phyloP scores from a whole-genome alignment of 176 grass and related monocot genomes.

The Chrysopogon serrulatus region DNA sequence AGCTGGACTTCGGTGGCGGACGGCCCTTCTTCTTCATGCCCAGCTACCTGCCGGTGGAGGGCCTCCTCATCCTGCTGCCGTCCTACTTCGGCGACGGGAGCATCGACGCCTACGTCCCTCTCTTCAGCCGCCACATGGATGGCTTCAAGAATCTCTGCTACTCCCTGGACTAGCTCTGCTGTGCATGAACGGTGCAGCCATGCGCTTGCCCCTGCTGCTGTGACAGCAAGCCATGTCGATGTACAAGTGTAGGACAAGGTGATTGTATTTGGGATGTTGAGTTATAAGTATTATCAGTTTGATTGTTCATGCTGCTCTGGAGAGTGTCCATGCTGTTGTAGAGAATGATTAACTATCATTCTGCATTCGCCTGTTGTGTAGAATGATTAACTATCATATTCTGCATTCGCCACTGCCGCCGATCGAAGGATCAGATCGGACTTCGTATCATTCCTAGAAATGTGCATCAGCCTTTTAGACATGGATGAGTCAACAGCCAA shows the following conservation, averaged over 20 bases:
- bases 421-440: neutral
- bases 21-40: constrained; percentile 1
- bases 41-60: neutral
- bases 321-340: no score
- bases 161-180: neutral
- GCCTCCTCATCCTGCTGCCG: no score
- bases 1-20: neutral
- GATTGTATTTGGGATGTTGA: neutral
- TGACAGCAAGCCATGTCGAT: neutral
- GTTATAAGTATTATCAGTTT: no score
- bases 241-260: neutral
- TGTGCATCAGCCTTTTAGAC: neutral
- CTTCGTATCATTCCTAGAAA: neutral
- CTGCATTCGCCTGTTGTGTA: no score
- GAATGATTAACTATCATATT: no score
- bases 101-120: neutral
- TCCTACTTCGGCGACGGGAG: neutral
- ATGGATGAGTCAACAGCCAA: neutral
- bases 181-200: neutral
- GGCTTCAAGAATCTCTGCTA: no score
- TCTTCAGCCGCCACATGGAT: neutral
- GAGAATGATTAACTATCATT: no score
- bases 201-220: neutral
- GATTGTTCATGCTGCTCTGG: no score
- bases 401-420: no score